Percentiles rank a stretch among this genome's conserved stretches.
Evolutionary conservation across 163 green algal genomes (phyloP).

Genomic region (Chlamydomonas reinhardtii): DNA sequence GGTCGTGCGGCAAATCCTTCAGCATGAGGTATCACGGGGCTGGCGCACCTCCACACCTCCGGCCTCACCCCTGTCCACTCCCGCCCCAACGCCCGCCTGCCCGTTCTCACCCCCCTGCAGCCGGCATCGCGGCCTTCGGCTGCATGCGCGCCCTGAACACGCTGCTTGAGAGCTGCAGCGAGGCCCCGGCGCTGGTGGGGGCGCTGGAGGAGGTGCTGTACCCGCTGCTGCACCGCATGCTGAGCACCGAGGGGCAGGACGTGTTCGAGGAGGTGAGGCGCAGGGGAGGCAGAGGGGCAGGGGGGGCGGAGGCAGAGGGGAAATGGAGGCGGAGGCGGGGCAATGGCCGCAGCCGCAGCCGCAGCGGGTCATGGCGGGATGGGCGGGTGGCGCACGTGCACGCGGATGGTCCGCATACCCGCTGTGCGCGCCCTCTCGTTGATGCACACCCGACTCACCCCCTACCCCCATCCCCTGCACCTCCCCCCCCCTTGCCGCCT

Average conservation of each 20-base stretch:
- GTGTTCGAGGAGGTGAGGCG: conserved; percentile 87
- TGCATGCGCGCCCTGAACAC: conserved; percentile 93
- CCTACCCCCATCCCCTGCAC: neutral
- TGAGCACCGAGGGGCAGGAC: conserved; percentile 85
- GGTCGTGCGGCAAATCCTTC: too few species aligned
- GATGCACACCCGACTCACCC: too few species aligned
- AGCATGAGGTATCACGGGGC: too few species aligned
- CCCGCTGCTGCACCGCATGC: conserved; percentile 82
- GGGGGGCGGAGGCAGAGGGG: neutral
- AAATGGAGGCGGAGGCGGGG: conserved; percentile 1
- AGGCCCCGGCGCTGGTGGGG: conserved; percentile 81
- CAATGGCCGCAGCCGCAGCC: too few species aligned
- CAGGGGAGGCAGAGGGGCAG: neutral
- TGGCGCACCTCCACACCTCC: neutral
- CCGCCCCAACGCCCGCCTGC: too few species aligned
- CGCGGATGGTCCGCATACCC: too few species aligned
- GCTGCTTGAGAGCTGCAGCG: conserved; percentile 88
- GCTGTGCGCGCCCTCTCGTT: too few species aligned
- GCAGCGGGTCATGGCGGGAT: too few species aligned
- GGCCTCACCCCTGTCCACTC: too few species aligned
- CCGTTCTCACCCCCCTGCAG: conserved; percentile 33
- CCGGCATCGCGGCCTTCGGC: conserved; percentile 86
- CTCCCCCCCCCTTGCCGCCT: conserved; percentile 36
- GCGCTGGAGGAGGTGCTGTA: conserved; percentile 77
- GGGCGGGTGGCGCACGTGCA: too few species aligned